These are phyloP conservation scores for Trypanosoma theileri DNA, from an alignment of 208 protist genomes.

Conservation along the genomic window DNA sequence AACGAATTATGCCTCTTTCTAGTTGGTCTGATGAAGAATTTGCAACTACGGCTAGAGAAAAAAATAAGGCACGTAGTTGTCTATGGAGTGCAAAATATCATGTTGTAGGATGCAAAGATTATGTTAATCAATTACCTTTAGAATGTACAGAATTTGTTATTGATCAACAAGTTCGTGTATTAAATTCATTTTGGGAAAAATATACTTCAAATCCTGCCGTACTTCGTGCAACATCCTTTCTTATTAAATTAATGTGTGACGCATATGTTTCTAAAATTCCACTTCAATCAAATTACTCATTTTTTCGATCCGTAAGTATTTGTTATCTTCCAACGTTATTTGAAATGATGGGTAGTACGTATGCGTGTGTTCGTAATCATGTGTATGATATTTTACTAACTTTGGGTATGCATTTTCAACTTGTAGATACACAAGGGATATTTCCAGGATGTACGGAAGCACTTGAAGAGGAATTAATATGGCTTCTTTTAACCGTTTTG, in stretches of 20 bases:
- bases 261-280: slow-evolving; percentile 79
- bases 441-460: slow-evolving; percentile 72
- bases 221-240: slow-evolving; percentile 65
- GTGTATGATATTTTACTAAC: slow-evolving; percentile 88
- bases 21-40: slow-evolving; percentile 34
- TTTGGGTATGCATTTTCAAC: slow-evolving; percentile 77
- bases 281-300: slow-evolving; percentile 57
- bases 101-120: slow-evolving; percentile 54
- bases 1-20: slow-evolving; percentile 29
- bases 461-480: slow-evolving; percentile 78
- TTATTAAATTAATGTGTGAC: slow-evolving; percentile 87
- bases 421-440: slow-evolving; percentile 69
- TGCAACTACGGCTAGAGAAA: slow-evolving; percentile 24
- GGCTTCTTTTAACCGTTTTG: slow-evolving; percentile 67
- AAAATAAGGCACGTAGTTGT: slow-evolving; percentile 27
- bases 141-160: slow-evolving; percentile 61
- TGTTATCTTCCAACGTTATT: slow-evolving; percentile 80
- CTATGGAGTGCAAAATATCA: slow-evolving; percentile 30
- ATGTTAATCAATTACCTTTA: slow-evolving; percentile 74
- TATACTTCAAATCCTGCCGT: slow-evolving; percentile 67
- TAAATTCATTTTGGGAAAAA: slow-evolving; percentile 69
- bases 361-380: slow-evolving; percentile 84
- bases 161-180: slow-evolving; percentile 60
- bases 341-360: slow-evolving; percentile 81
- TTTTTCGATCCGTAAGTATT: slow-evolving; percentile 78